These are phyloP conservation scores for Arabidopsis suecica DNA, from an alignment of 345 rosid species.

Conservation along the genomic window DNA sequence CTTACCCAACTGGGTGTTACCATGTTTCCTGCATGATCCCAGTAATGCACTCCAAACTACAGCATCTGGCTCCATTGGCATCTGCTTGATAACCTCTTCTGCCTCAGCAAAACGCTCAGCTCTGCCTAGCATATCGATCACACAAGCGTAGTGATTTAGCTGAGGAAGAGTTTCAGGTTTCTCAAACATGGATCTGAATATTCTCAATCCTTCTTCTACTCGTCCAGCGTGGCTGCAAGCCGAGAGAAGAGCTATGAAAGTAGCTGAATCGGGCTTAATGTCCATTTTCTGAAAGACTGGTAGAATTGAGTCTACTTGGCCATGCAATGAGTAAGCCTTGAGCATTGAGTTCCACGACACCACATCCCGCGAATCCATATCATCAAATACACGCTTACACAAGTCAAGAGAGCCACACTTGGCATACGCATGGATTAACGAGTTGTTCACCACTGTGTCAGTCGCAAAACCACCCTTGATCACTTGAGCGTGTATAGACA, in stretches of 20 bases:
- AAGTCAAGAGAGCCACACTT: conserved; percentile 73
- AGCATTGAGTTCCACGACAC: conserved; percentile 93
- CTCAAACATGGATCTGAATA: conserved; percentile 65
- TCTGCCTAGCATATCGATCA: conserved; percentile 83
- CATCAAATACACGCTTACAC: conserved; percentile 69
- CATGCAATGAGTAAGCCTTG: conserved; percentile 82
- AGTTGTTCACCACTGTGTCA: conserved; percentile 69
- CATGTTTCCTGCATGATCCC: conserved; percentile 85
- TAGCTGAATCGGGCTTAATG: conserved; percentile 70
- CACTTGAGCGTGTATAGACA: conserved; percentile 66
- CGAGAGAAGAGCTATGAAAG: conserved; percentile 77
- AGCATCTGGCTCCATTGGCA: conserved; percentile 83
- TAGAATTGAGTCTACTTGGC: conserved; percentile 71
- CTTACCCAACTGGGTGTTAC: conserved; percentile 62
- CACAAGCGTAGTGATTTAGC: conserved; percentile 86
- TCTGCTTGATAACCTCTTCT: conserved; percentile 55
- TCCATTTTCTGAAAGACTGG: conserved; percentile 65
- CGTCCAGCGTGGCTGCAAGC: conserved; percentile 91
- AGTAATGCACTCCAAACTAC: conserved; percentile 90
- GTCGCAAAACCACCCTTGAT: conserved; percentile 64
- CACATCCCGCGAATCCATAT: conserved; percentile 58
- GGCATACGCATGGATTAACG: conserved; percentile 84
- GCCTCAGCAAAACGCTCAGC: conserved; percentile 78
- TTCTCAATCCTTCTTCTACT: conserved; percentile 69
- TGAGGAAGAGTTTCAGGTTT: conserved; percentile 60